Base-by-base conservation (phyloP, 2,329 filamentous ascomycete genomes). In the Metarhizium album region DNA sequence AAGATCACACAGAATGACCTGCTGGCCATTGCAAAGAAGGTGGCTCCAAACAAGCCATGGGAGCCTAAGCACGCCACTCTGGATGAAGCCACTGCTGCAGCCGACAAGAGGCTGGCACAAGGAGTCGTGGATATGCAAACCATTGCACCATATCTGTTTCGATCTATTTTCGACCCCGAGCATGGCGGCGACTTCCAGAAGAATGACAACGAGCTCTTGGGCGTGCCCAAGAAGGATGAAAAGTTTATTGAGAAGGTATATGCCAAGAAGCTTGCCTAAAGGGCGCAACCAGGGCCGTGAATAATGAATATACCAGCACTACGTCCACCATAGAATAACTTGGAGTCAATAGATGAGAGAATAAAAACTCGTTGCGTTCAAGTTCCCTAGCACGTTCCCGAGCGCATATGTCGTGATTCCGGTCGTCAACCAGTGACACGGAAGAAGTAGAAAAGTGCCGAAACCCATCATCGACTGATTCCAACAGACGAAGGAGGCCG, bases 31-130 rank as follows among this genome's bases (percentile, higher is more conserved):
- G 68, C 76, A 1, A 75, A 83, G 64, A 67, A 74, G 50, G 63
- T 67, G 2, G 74, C 72, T 2, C 73, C 72, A 0, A 58, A 63
- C 22, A 73, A 75, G 57, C 45, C 57, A 2, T 83, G 73, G 71
- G 66, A 68, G 0, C 67, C 80, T 0, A 66, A 66, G n/a, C 58
- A 62, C 5, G 57, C 55, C 3, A 61, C 58, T n/a, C 52, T 66
- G 11, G 62, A 62, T 4, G 64, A 64, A 20, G 16, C 61, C 1
- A 55, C 48, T 18, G 59, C 57, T 8, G 56, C 49, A 45, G 63
- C 62, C 1, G 62, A 63, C 47, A 60, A 61, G 51, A 59, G 60
- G 11, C 47, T 69, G 5, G 61, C 60, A 42, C 58, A 66, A 57
- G 65, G 64, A 1, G 46, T 62, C 0, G 46, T 59, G 9, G 64